Percentiles rank a stretch among this genome's conserved stretches.
Evolutionary conservation across 305 asterid species (phyloP).

Genomic region (Fraxinus latifolia): DNA sequence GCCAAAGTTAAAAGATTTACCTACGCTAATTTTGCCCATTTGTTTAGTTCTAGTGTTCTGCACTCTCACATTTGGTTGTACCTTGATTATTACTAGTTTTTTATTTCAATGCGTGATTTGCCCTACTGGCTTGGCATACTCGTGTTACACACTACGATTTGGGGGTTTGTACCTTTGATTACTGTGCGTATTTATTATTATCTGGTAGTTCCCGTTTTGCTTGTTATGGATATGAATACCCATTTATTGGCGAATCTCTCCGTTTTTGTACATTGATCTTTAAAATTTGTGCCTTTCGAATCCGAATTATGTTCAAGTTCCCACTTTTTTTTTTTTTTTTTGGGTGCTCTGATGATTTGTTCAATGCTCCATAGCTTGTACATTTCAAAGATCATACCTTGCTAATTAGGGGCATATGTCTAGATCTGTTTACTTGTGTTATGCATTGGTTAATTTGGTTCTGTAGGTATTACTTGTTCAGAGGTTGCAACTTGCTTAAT

Average conservation of each 20-base stretch:
- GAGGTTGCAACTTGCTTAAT: background rate
- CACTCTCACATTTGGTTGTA: background rate
- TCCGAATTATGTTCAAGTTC: background rate
- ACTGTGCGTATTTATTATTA: background rate
- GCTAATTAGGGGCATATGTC: background rate
- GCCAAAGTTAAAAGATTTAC: background rate
- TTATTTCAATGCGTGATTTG: background rate
- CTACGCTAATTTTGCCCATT: background rate
- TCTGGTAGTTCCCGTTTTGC: background rate
- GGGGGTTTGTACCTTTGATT: background rate
- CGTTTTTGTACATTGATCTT: background rate
- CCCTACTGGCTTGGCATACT: background rate
- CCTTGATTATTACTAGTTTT: background rate
- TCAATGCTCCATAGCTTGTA: background rate
- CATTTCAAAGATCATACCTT: background rate
- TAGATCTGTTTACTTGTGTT: background rate
- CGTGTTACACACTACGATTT: background rate
- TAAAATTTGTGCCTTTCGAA: background rate
- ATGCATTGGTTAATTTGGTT: background rate
- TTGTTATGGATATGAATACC: background rate
- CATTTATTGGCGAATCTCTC: background rate
- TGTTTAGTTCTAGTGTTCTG: background rate
- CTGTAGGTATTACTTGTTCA: background rate
- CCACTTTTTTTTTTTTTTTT: background rate
- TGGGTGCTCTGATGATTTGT: background rate